Evolutionary conservation across 352 stramenopile species (phyloP).

Genomic region (Achlya hypogyna): DNA sequence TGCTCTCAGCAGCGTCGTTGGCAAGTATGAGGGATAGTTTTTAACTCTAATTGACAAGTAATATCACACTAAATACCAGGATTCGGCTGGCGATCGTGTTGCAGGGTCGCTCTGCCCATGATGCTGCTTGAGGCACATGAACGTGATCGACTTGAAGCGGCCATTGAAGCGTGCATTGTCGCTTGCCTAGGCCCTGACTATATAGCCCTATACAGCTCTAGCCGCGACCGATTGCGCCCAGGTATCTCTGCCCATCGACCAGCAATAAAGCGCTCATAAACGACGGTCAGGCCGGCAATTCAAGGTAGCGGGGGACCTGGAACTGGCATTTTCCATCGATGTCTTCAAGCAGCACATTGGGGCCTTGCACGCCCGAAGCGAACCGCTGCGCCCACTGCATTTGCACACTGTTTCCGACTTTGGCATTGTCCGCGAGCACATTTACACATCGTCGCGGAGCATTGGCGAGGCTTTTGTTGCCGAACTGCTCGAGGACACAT

Average conservation of each 20-base stretch:
- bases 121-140: too few relatives aligned
- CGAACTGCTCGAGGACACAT: neutral
- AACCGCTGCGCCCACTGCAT: neutral
- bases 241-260: neutral
- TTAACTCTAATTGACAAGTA: too few relatives aligned
- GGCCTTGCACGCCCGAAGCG: neutral
- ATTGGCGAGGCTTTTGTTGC: neutral
- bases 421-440: neutral
- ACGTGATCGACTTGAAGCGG: too few relatives aligned
- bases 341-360: conserved; percentile 15
- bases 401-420: conserved; percentile 5
- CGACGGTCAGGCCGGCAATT: neutral
- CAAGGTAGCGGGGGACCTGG: neutral
- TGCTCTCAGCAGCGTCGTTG: too few relatives aligned
- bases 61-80: too few relatives aligned
- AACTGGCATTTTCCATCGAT: conserved; percentile 11
- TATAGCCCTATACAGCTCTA: neutral
- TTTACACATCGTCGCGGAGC: neutral
- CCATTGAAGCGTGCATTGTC: neutral
- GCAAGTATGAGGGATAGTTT: too few relatives aligned
- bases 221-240: conserved; percentile 2
- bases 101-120: too few relatives aligned
- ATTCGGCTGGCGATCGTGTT: too few relatives aligned
- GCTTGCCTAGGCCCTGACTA: neutral
- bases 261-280: neutral